Base-by-base conservation (phyloP, 1,139 yeast genomes). In the Suhomyces choctaworum region DNA sequence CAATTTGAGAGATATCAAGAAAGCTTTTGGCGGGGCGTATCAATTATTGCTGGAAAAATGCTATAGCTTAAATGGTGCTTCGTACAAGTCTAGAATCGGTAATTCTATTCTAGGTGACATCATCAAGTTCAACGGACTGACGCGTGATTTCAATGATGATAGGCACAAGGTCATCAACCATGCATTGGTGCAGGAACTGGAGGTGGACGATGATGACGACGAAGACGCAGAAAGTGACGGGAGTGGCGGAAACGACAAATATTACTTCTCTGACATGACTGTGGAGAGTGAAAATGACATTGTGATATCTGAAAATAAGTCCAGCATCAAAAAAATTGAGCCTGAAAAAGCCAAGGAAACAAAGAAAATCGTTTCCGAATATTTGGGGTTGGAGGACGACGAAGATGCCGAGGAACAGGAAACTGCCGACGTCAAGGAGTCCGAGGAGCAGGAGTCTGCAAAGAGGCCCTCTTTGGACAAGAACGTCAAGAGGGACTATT, bases 11-110 rank as follows among this genome's bases (percentile, higher is more conserved):
- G 90, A 83, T 47, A 74, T 92, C 42, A 86, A 85, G 51, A 82
- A 87, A 49, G 88, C 97, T 0, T 89, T 92, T 65, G 83, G 85
- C 8, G 97, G 96, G 21, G 98, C 97, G 0, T 90, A 76, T 58
- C 96, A 88, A 52, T 58, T 89, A 33, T 64, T 92, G 26, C 78
- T 82, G 1, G 84, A 82, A 50, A 78, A 78, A 48, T 85, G 95
- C 52, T 85, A 80, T 55, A 65, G 62, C 27, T 59, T 77, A 46
- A 59, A 74, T 45, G 52, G 63, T n/a, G 79, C 88, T 1, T 68
- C 87, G 0, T 83, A 81, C 56, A 83, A 76, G 51, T 73, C 77
- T 28, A 64, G 96, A 40, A 51, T 82, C 8, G 92, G 92, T 0
- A 77, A 78, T 55, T 84, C 88, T 47, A 82, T 88, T 14, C 59